Base-by-base conservation (phyloP, 2,329 filamentous ascomycete genomes). In the Ascochyta clinopodiicola region DNA sequence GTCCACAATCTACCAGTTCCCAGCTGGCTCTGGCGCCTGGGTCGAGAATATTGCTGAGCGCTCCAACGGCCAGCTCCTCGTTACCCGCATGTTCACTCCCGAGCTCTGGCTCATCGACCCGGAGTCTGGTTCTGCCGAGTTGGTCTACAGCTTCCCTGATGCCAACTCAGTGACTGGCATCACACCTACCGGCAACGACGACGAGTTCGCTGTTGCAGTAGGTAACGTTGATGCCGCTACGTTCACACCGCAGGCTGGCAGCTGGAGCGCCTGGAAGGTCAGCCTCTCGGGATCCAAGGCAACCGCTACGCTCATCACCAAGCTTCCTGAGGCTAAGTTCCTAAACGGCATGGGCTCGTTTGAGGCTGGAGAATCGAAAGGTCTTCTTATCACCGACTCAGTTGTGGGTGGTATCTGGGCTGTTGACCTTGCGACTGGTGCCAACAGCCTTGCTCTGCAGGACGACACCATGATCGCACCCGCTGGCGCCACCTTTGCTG, bases 11-110 rank as follows among this genome's bases (percentile, higher is more conserved):
- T 56, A 51, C 25, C 52, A 56, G 21, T 56, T 56, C 24, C 52
- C 46, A 38, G 43, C 37, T 19, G 52, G 32, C 19, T 56, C 52
- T 27, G 46, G 46, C 12, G 49, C 54, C 12, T 57, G 54, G 54
- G 54, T 57, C 5, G 54, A 57, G 44, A 57, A 57, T 40, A 54
- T 57, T 31, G 45, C 49, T 29, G 55, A 53, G 42, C 49, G 55
- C 15, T 19, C 45, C 42, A 57, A 57, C 43, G 55, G 55, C 31
- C 40, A 57, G 27, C 50, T 57, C 9, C 55, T 57, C 19, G 40
- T 57, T 7, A 57, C 55, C 24, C 49, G 47, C 34, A 57, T 53
- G 48, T 51, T 52, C 49, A 57, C 48, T 25, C 54, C 54, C 29
- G 54, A 57, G n/a, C 54, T 57, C 4, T 57, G 49, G 48, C 48